These are phyloP conservation scores for Chrysopogon serrulatus DNA, from an alignment of 176 grass and related monocot species.

Conservation along the genomic window DNA sequence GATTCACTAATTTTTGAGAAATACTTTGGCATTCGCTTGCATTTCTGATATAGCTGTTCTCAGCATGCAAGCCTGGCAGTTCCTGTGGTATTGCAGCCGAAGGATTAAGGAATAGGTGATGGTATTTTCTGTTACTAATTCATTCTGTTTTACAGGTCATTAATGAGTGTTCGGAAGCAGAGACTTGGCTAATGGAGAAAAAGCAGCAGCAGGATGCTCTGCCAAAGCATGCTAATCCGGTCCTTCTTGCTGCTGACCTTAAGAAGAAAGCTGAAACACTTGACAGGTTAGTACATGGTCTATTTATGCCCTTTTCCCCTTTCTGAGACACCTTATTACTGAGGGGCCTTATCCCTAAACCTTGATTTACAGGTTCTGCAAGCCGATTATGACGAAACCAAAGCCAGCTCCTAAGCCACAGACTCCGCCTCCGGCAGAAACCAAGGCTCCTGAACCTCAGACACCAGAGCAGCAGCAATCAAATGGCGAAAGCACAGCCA, in stretches of 20 bases:
- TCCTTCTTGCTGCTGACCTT: slow-evolving; percentile 52
- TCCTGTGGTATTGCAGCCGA: no score
- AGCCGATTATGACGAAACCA: slow-evolving; percentile 84
- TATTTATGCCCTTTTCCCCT: not conserved
- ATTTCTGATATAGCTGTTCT: no score
- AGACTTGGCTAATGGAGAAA: slow-evolving; percentile 69
- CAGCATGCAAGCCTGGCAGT: no score
- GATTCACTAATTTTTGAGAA: no score
- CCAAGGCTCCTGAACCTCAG: slow-evolving; percentile 28
- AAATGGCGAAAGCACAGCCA: not conserved
- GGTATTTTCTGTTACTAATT: no score
- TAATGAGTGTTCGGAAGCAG: slow-evolving; percentile 57
- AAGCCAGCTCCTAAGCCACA: slow-evolving; percentile 61
- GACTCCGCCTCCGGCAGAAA: slow-evolving; percentile 41
- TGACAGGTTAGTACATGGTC: slow-evolving; percentile 22
- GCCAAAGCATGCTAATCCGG: slow-evolving; percentile 72
- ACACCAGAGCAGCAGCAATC: slow-evolving; percentile 37
- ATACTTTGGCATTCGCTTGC: no score
- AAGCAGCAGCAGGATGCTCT: slow-evolving; percentile 76
- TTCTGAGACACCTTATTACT: not conserved
- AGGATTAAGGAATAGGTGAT: not conserved
- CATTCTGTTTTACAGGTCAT: slow-evolving; percentile 39
- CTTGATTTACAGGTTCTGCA: slow-evolving; percentile 65
- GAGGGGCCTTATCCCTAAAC: not conserved
- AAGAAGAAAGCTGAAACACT: slow-evolving; percentile 75